phyloP scores from a whole-genome alignment of 345 rosid genomes.

The Linum lewisii region DNA sequence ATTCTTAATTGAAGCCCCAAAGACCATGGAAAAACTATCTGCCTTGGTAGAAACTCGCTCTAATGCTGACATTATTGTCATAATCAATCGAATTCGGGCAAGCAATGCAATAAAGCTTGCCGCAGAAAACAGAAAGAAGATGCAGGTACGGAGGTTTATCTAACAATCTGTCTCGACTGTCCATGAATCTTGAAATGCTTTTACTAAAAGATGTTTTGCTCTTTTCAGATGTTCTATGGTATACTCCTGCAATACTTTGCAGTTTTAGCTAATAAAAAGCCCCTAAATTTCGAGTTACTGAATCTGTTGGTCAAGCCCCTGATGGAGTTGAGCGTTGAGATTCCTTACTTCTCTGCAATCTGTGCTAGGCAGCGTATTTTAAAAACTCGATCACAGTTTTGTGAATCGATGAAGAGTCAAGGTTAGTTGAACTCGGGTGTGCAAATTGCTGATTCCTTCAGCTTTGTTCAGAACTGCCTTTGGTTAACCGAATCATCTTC shows the following conservation, averaged over 20 bases:
- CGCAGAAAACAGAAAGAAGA: constrained; percentile 89
- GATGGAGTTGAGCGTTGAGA: constrained; percentile 78
- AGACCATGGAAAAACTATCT: constrained; percentile 56
- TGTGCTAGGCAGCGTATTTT: constrained; percentile 85
- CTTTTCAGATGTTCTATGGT: constrained; percentile 80
- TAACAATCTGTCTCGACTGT: background rate
- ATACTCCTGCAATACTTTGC: constrained; percentile 86
- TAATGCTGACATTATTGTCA: constrained; percentile 36
- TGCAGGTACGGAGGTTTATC: constrained; percentile 46
- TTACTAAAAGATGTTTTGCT: constrained; percentile 9
- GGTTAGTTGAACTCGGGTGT: constrained; percentile 32
- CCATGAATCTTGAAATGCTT: background rate
- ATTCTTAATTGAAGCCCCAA: constrained; percentile 64
- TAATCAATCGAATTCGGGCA: constrained; percentile 56
- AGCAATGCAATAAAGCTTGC: constrained; percentile 64
- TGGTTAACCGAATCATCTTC: background rate
- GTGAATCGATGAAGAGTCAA: constrained; percentile 59
- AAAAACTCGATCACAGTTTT: constrained; percentile 50
- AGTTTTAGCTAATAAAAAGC: constrained; percentile 53
- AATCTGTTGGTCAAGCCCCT: constrained; percentile 77
- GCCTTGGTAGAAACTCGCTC: constrained; percentile 46
- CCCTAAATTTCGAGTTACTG: constrained; percentile 67
- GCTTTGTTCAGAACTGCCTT: constrained; percentile 1
- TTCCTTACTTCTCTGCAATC: constrained; percentile 91
- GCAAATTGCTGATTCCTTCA: constrained; percentile 1